Evolutionary conservation across 1,139 yeast genomes (phyloP).

Genomic region (Pichia sp.): DNA sequence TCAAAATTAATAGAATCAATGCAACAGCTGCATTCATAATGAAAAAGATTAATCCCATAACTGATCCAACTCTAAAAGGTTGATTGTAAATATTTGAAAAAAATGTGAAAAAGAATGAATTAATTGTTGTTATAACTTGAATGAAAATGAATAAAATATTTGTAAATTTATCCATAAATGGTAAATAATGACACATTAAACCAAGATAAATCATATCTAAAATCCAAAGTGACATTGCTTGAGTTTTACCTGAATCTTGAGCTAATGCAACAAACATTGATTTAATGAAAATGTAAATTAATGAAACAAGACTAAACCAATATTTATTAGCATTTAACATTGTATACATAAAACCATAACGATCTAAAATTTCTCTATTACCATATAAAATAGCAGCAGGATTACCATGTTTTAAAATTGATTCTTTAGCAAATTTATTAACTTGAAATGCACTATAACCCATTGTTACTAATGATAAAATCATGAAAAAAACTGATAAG

Average conservation of each 20-base stretch:
- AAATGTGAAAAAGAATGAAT: conserved; percentile 67
- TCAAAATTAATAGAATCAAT: conserved; percentile 52
- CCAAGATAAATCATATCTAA: conserved; percentile 57
- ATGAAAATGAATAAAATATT: conserved; percentile 59
- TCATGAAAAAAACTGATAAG: conserved; percentile 54
- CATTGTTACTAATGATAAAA: conserved; percentile 49
- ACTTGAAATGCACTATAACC: conserved; percentile 57
- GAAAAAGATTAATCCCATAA: conserved; percentile 78
- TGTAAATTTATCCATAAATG: conserved; percentile 67
- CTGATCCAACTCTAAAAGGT: conserved; percentile 57
- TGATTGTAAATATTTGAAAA: conserved; percentile 69
- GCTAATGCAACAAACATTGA: conserved; percentile 61
- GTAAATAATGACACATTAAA: conserved; percentile 49
- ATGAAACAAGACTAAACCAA: conserved; percentile 63
- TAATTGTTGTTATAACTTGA: conserved; percentile 55
- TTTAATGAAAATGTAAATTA: conserved; percentile 50
- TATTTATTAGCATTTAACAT: conserved; percentile 69
- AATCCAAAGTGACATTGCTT: conserved; percentile 57
- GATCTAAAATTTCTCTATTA: conserved; percentile 52
- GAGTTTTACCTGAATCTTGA: conserved; percentile 64
- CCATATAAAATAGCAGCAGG: conserved; percentile 79
- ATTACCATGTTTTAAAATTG: conserved; percentile 48
- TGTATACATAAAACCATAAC: conserved; percentile 75
- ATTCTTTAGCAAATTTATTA: conserved; percentile 45
- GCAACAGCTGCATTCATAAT: conserved; percentile 73